Percentiles rank a stretch among this genome's conserved stretches.
Conservation (phyloP, 2,329 filamentous ascomycete genomes). For the Fusarium sp. region DNA sequence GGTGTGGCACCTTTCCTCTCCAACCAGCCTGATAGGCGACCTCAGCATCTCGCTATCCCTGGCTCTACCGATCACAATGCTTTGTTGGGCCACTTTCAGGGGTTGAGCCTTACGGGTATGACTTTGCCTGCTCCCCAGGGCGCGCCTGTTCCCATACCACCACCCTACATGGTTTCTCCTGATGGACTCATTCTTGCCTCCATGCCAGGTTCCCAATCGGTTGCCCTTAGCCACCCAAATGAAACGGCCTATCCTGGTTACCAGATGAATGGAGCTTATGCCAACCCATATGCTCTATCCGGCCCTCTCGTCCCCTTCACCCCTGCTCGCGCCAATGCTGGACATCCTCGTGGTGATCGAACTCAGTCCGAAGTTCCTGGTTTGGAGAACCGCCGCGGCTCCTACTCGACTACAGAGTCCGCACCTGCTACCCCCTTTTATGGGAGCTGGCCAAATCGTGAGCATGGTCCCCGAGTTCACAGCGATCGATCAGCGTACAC, state of each 20-base stretch:
- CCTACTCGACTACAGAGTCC: constrained; percentile 74
- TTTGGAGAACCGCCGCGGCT: constrained; percentile 72
- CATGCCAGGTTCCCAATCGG: constrained; percentile 47
- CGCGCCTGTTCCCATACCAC: constrained; percentile 47
- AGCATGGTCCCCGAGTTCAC: constrained; percentile 67
- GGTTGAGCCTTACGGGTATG: constrained; percentile 51
- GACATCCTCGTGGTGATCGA: constrained; percentile 58
- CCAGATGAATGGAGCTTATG: constrained; percentile 47
- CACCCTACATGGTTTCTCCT: constrained; percentile 50
- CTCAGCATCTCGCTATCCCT: constrained; percentile 45
- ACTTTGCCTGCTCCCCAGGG: constrained; percentile 45
- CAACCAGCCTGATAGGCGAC: constrained; percentile 43
- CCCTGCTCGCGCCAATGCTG: constrained; percentile 57
- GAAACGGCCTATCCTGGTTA: constrained; percentile 49
- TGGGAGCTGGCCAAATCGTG: constrained; percentile 61
- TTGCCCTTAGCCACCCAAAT: constrained; percentile 48
- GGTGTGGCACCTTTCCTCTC: constrained; percentile 46
- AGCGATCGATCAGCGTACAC: constrained; percentile 72
- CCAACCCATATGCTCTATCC: constrained; percentile 50
- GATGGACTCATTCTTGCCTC: constrained; percentile 53
- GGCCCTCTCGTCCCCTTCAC: constrained; percentile 60
- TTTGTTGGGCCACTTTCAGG: constrained; percentile 49
- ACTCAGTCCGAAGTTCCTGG: constrained; percentile 65
- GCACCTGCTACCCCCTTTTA: constrained; percentile 73
- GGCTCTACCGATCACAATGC: constrained; percentile 44